phyloP scores from a whole-genome alignment of 495 filamentous ascomycete genomes.

The Talaromyces proteolyticus region DNA sequence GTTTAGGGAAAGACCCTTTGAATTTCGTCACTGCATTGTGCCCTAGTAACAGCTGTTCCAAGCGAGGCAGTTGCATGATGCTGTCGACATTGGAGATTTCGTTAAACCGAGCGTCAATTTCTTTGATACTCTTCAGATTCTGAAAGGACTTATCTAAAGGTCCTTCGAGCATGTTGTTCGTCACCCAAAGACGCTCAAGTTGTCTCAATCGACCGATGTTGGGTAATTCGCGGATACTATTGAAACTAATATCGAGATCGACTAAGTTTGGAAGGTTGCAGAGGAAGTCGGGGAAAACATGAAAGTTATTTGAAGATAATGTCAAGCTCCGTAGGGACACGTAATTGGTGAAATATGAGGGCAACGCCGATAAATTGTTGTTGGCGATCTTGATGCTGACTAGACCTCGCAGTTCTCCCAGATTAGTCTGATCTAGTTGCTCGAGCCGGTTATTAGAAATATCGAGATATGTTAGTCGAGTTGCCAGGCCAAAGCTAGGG shows the following conservation, averaged over 20 bases:
- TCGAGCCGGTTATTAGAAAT: constrained; percentile 92
- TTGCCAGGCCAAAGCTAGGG: constrained; percentile 75
- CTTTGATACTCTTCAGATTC: constrained; percentile 69
- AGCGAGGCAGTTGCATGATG: constrained; percentile 69
- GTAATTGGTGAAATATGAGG: constrained; percentile 75
- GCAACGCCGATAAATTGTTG: constrained; percentile 74
- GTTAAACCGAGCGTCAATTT: constrained; percentile 94
- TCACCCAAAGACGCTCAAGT: constrained; percentile 87
- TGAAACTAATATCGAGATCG: constrained; percentile 97
- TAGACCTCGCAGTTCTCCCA: constrained; percentile 65
- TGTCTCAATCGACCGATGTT: constrained; percentile 70
- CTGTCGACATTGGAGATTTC: constrained; percentile 78
- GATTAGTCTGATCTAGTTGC: constrained; percentile 73
- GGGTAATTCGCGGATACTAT: constrained; percentile 71
- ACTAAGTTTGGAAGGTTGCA: constrained; percentile 77
- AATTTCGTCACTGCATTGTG: constrained; percentile 91
- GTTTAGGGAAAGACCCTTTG: constrained; percentile 73
- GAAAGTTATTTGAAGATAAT: constrained; percentile 86
- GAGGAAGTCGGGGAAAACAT: constrained; percentile 76
- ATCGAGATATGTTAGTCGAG: constrained; percentile 79
- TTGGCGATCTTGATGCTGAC: constrained; percentile 90
- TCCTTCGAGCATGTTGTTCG: constrained; percentile 83
- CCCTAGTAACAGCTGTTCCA: constrained; percentile 81
- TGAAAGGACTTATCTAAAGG: constrained; percentile 64
- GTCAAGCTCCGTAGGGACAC: constrained; percentile 73